Base-by-base conservation (phyloP, 495 filamentous ascomycete species). In the Bombardia bombarda region DNA sequence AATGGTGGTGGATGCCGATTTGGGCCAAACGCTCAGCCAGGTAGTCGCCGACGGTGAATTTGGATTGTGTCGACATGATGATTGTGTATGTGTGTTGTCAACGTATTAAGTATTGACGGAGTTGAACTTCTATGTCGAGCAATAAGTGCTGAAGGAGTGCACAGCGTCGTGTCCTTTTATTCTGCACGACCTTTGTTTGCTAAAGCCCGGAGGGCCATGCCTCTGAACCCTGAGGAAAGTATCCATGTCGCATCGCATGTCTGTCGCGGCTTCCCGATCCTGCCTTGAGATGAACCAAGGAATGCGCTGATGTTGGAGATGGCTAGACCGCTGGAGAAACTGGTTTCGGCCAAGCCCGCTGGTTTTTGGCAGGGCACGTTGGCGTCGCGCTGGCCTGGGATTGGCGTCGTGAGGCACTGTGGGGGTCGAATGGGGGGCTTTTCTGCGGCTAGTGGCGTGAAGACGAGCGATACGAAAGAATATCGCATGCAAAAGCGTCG, bases 21-120 rank as follows among this genome's bases (percentile, higher is more conserved):
- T 87, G 79, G 42, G 68, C 61, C 6, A 88, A 70, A n/a, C 84
- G 73, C 17, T 74, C 74, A 54, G 83, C 83, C 48, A 88, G 73
- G 52, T 87, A 86, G 30, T 72, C 67, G 26, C 62, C 67, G 34
- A 71, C 66, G 3, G 53, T 56, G 39, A 43, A 54, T 23, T 46
- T 24, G 26, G 33, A 13, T 37, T 24, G 26, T 20, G 22, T n/a
- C n/a, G 13, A 38, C 41, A 39, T 49, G 32, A 2, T 33, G 13
- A n/a, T n/a, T n/a, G n/a, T n/a, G n/a, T n/a, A 12, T 12, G 25
- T 28, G 25, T 28, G 25, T 6, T 6, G 7, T 7, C 6, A 28
- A 28, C 12, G 25, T 28, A 12, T 28, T 6, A 28, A 28, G 25
- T 28, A 7, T 28, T 6, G 25, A 28, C 25, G n/a, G n/a, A n/a